These are phyloP conservation scores for Colletotrichum lindemuthianum DNA, from an alignment of 2,329 filamentous ascomycete species.

Conservation along the genomic window DNA sequence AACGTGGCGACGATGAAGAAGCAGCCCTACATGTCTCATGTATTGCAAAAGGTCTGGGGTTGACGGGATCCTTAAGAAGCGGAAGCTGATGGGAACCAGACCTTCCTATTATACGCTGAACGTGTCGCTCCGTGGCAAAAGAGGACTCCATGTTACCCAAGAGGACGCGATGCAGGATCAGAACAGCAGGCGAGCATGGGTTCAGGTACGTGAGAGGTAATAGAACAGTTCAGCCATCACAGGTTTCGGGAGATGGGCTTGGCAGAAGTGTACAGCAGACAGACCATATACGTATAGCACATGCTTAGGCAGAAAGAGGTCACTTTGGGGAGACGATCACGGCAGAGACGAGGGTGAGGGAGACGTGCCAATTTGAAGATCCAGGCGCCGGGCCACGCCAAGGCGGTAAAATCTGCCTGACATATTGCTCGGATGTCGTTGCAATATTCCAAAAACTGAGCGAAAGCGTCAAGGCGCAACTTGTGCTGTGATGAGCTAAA, in stretches of 20 bases:
- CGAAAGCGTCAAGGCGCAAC: background rate
- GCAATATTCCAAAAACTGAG: background rate
- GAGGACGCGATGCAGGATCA: background rate
- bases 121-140: background rate
- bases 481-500: background rate
- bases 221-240: background rate
- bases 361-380: conserved; percentile 15
- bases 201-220: conserved; percentile 5
- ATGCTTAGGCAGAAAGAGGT: background rate
- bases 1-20: background rate
- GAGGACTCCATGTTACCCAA: conserved; percentile 1
- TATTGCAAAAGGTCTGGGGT: background rate
- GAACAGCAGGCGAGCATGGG: background rate
- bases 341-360: background rate
- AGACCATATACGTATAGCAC: too few species aligned
- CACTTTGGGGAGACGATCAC: background rate
- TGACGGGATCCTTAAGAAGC: background rate
- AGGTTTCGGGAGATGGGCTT: background rate
- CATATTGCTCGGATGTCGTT: background rate
- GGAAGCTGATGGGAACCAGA: background rate
- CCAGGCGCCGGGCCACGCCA: conserved; percentile 8
- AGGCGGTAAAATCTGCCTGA: conserved; percentile 22
- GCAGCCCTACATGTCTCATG: background rate
- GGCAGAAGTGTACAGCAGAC: background rate
- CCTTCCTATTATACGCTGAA: background rate